phyloP scores from a whole-genome alignment of 345 rosid species.

The Rubroshorea leprosula region DNA sequence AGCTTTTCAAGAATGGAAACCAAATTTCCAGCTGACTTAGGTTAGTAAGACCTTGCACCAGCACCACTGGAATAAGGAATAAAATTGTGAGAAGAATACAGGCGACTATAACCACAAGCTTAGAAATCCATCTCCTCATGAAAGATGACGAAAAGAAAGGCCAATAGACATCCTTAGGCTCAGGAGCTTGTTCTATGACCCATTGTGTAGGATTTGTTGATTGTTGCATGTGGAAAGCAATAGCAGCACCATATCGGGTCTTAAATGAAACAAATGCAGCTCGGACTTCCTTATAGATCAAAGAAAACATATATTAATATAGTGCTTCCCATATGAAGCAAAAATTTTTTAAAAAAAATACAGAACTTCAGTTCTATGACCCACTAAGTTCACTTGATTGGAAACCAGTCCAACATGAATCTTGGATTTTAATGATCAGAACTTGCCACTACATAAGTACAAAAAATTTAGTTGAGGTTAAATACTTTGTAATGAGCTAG shows the following conservation, averaged over 20 bases:
- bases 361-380: too few species aligned
- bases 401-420: not conserved
- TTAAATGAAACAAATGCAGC: slow-evolving; percentile 98
- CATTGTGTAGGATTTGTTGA: slow-evolving; percentile 80
- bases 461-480: too few species aligned
- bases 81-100: slow-evolving; percentile 70
- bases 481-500: too few species aligned
- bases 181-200: slow-evolving; percentile 86
- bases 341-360: not conserved
- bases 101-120: slow-evolving; percentile 56
- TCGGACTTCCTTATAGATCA: slow-evolving; percentile 56
- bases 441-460: too few species aligned
- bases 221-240: slow-evolving; percentile 69
- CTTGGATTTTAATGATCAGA: too few species aligned
- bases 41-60: slow-evolving; percentile 96
- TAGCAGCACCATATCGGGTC: slow-evolving; percentile 79
- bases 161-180: slow-evolving; percentile 87
- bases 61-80: slow-evolving; percentile 81
- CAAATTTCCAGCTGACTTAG: slow-evolving; percentile 61
- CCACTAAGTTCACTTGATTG: too few species aligned
- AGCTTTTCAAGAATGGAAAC: slow-evolving; percentile 76
- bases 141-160: slow-evolving; percentile 89
- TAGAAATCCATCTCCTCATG: slow-evolving; percentile 78
- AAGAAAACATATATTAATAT: slow-evolving; percentile 19
- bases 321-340: not conserved